A percentile compares a stretch with the other conserved stretches of the same genome.
These are phyloP conservation scores for Auriscalpium vulgare DNA, from an alignment of 768 basidiomycete genomes.

Conservation along the genomic window DNA sequence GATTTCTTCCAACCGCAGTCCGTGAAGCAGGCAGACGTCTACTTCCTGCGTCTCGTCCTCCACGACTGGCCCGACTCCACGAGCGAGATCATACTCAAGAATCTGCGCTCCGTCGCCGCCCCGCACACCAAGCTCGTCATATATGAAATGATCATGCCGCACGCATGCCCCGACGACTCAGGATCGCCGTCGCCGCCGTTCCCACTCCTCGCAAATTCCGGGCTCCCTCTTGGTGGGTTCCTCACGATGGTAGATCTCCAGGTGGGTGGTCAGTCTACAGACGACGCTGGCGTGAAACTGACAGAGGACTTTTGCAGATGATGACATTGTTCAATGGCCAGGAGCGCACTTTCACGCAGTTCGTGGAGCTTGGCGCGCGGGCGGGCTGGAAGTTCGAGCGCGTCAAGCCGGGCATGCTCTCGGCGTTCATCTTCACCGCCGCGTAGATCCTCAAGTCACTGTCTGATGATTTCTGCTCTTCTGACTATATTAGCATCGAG, in stretches of 20 bases:
- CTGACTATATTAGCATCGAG: no score
- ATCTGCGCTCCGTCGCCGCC: constrained; percentile 15
- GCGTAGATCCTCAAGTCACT: background rate
- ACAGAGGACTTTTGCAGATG: constrained; percentile 17
- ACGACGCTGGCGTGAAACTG: background rate
- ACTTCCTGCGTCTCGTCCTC: constrained; percentile 15
- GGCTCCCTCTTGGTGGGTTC: background rate
- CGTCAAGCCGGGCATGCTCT: constrained; percentile 1
- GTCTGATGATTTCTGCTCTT: no score
- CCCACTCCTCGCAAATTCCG: constrained; percentile 8
- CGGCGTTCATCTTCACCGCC: background rate
- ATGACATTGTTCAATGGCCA: constrained; percentile 20
- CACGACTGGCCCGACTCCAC: constrained; percentile 21
- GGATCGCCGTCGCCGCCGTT: background rate
- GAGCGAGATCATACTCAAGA: constrained; percentile 11
- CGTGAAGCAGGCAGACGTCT: constrained; percentile 15
- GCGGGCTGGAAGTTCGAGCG: constrained; percentile 26
- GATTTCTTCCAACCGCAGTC: constrained; percentile 16
- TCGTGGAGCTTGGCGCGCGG: constrained; percentile 16
- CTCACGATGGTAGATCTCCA: constrained; percentile 1
- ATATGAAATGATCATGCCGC: constrained; percentile 16
- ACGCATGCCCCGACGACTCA: constrained; percentile 3
- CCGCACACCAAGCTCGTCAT: constrained; percentile 17
- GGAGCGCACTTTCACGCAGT: constrained; percentile 24
- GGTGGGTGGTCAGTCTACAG: background rate